Conservation (phyloP, 2,329 filamentous ascomycete species). For the Colletotrichum theobromicola region DNA sequence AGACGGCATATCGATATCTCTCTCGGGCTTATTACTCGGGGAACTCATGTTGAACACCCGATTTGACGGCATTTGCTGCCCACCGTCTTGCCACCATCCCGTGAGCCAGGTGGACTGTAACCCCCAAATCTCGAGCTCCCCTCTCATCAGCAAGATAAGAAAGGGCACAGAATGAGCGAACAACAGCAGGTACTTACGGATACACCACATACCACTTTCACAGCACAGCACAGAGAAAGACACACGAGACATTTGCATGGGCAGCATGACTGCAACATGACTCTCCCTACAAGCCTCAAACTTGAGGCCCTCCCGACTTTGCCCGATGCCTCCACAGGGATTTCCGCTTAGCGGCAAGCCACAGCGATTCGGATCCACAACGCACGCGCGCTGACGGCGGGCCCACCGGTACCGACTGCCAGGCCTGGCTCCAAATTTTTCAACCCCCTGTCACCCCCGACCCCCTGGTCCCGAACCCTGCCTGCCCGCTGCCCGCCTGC, state of each 20-base stretch:
- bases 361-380: not conserved
- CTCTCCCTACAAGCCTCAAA: slow-evolving; percentile 18
- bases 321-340: slow-evolving; percentile 18
- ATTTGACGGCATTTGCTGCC: slow-evolving; percentile 6
- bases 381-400: slow-evolving; percentile 2
- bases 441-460: not conserved
- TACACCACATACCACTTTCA: no score
- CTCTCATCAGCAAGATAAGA: not conserved
- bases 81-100: slow-evolving; percentile 1
- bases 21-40: not conserved
- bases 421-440: slow-evolving; percentile 16
- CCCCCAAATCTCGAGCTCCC: slow-evolving; percentile 13
- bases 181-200: not conserved
- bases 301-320: slow-evolving; percentile 13
- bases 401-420: slow-evolving; percentile 18
- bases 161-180: not conserved
- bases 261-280: slow-evolving; percentile 17
- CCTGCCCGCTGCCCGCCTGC: not conserved
- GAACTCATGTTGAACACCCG: slow-evolving; percentile 14
- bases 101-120: not conserved
- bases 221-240: not conserved
- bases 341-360: slow-evolving; percentile 19
- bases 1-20: not conserved
- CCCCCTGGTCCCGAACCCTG: not conserved
- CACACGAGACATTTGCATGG: slow-evolving; percentile 8